Percentiles rank a stretch among this genome's conserved stretches.
phyloP scores from a whole-genome alignment of 2,329 filamentous ascomycete species.

The Aspergillus brasiliensis region DNA sequence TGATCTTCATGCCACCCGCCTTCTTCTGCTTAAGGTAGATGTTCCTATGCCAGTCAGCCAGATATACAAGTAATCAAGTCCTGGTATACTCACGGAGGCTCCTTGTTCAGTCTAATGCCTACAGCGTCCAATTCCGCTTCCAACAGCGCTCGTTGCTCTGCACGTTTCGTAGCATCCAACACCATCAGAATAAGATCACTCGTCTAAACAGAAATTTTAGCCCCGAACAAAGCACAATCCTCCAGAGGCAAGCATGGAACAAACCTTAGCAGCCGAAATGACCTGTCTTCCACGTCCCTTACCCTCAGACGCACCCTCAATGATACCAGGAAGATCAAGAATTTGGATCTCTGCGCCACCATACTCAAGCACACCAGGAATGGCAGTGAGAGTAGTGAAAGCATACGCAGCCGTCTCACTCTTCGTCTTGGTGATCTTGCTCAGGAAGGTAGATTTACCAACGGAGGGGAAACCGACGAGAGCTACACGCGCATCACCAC shows the following conservation, averaged over 20 bases:
- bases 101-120: constrained; percentile 87
- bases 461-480: constrained; percentile 98
- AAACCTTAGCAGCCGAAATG: constrained; percentile 86
- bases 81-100: constrained; percentile 69
- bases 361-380: constrained; percentile 95
- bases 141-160: constrained; percentile 84
- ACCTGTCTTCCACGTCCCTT: constrained; percentile 96
- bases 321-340: constrained; percentile 95
- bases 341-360: constrained; percentile 98
- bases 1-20: constrained; percentile 98
- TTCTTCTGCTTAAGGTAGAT: constrained; percentile 97
- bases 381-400: constrained; percentile 96
- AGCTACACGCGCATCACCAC: constrained; percentile 92
- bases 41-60: constrained; percentile 61
- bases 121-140: constrained; percentile 94
- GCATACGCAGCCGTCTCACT: constrained; percentile 95
- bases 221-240: neutral
- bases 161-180: constrained; percentile 92
- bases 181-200: constrained; percentile 98
- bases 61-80: neutral
- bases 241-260: neutral
- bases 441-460: constrained; percentile 98
- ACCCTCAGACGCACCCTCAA: constrained; percentile 92
- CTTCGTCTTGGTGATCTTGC: constrained; percentile 96
- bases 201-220: constrained; percentile 56